Conservation (phyloP, 225 moss, liverwort and hornwort genomes). For the Straminergon stramineum region DNA sequence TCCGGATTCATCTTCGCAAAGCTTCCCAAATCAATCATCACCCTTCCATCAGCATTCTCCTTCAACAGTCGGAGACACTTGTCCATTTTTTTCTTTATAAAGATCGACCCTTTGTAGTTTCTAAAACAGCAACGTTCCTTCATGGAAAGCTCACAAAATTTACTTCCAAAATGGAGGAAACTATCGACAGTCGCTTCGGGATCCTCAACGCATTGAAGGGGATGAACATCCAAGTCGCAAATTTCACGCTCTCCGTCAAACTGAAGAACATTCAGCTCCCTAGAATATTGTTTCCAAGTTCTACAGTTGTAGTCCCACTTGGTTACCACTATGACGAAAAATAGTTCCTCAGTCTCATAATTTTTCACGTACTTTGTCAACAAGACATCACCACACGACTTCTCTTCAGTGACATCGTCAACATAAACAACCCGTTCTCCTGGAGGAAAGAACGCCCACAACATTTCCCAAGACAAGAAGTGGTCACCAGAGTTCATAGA, state of each 20-base stretch:
- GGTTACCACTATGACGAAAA: neutral
- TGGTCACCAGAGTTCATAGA: neutral
- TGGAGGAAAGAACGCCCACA: neutral
- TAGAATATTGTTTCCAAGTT: neutral
- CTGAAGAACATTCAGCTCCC: rapidly evolving
- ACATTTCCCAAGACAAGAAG: neutral
- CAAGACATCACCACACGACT: neutral
- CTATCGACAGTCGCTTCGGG: rapidly evolving
- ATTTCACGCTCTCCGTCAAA: neutral
- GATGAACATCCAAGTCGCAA: neutral
- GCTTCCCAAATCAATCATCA: slow-evolving; percentile 7
- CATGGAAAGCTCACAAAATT: slow-evolving; percentile 1
- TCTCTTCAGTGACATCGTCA: neutral
- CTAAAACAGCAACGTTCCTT: neutral
- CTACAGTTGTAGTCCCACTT: neutral
- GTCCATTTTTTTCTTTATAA: rapidly evolving
- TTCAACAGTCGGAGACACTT: neutral
- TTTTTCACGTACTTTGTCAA: rapidly evolving
- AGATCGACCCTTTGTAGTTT: neutral
- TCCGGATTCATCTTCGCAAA: slow-evolving; percentile 1
- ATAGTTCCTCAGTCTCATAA: rapidly evolving
- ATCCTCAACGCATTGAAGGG: neutral
- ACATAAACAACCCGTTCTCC: neutral
- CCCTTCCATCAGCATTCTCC: neutral
- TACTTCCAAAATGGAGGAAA: rapidly evolving